A percentile compares a stretch with the other conserved stretches of the same genome.
Evolutionary conservation across 108 stramenopile genomes (phyloP).

Genomic region (Pseudonitzschia pungens): DNA sequence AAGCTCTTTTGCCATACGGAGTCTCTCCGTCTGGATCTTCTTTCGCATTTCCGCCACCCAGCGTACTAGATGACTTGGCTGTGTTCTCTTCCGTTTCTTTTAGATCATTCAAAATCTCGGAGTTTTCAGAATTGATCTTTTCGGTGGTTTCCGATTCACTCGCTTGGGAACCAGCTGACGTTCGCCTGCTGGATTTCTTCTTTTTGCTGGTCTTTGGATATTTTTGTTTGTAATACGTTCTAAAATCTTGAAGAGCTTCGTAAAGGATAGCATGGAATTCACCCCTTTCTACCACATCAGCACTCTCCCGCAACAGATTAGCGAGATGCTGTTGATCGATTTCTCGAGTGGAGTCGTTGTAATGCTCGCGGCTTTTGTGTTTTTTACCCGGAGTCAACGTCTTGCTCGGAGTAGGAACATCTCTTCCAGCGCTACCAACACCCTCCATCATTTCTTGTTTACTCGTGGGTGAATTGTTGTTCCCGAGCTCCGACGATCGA

Average conservation of each 20-base stretch:
- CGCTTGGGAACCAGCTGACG: not conserved
- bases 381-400: too few species aligned
- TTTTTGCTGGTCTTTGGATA: conserved; percentile 25
- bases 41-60: not conserved
- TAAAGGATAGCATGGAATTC: conserved; percentile 66
- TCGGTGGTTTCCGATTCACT: too few species aligned
- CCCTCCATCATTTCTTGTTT: too few species aligned
- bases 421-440: too few species aligned
- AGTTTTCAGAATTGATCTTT: too few species aligned
- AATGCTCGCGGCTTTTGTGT: not conserved
- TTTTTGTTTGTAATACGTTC: conserved; percentile 39
- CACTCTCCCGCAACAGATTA: conserved; percentile 65
- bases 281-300: conserved; percentile 56
- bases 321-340: conserved; percentile 42
- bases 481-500: too few species aligned
- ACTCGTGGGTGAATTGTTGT: too few species aligned
- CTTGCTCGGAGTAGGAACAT: too few species aligned
- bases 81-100: not conserved
- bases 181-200: not conserved
- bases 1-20: too few species aligned
- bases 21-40: not conserved
- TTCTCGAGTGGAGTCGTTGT: not conserved
- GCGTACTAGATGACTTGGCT: too few species aligned
- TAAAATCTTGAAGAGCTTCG: conserved; percentile 53
- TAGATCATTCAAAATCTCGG: not conserved